These are phyloP conservation scores for Metschnikowia matae DNA, from an alignment of 805 yeast genomes.

Conservation along the genomic window DNA sequence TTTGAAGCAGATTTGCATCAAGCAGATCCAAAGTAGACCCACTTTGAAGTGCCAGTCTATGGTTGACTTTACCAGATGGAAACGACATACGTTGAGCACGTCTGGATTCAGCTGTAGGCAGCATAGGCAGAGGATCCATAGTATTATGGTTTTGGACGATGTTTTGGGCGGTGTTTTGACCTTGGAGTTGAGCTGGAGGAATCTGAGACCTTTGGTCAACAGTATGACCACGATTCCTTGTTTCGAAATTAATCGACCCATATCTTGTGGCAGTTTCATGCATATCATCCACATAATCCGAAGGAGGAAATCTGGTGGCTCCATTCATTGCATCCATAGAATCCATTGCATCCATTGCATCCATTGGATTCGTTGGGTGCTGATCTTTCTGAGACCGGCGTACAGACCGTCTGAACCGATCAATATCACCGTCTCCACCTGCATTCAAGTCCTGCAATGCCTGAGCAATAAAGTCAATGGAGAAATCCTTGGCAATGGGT, in stretches of 20 bases:
- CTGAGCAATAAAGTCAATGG: conserved; percentile 43
- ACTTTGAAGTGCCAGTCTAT: not conserved
- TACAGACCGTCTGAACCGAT: conserved; percentile 37
- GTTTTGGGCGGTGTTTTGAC: no score
- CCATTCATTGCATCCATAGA: no score
- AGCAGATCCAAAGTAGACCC: not conserved
- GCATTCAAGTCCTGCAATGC: conserved; percentile 43
- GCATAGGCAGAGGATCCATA: not conserved
- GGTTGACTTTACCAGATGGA: not conserved
- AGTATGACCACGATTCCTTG: conserved; percentile 4
- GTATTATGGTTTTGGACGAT: no score
- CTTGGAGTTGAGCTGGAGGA: no score
- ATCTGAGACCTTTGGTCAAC: not conserved
- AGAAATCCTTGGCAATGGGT: conserved; percentile 40
- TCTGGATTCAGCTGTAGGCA: not conserved
- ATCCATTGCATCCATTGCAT: no score
- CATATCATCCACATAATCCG: conserved; percentile 34
- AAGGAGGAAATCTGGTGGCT: conserved; percentile 15
- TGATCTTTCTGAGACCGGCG: conserved; percentile 18
- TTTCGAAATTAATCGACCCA: conserved; percentile 26
- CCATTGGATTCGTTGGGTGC: no score
- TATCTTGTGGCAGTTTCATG: conserved; percentile 36
- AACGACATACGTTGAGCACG: not conserved
- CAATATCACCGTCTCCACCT: conserved; percentile 44
- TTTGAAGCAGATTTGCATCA: conserved; percentile 7